Base-by-base conservation (phyloP, 2,329 filamentous ascomycete species). In the Stagonosporopsis tanaceti region DNA sequence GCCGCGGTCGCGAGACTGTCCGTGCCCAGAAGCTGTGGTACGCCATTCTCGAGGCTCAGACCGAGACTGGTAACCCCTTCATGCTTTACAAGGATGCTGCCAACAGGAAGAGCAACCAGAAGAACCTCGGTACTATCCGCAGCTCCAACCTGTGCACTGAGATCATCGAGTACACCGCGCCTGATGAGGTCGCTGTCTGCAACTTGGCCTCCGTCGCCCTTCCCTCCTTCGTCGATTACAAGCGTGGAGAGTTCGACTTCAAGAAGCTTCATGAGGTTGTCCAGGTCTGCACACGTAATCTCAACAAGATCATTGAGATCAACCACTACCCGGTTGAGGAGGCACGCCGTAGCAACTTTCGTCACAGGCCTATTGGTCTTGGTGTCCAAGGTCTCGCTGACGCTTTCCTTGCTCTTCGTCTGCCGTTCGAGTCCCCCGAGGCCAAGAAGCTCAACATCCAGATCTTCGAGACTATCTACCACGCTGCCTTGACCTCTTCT, bases 1-100 rank as follows among this genome's bases (percentile, higher is more conserved):
- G 92, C 68, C 89, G 90, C 71, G 94, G 95, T 64, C 92, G 93
- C 65, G 90, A 90, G 82, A 97, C 91, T 20, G 83, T 99, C 74
- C 95, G 96, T 80, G 95, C 95, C 24, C 95, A 99, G 85, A 99
- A 99, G 86, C 89, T 99, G 57, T 99, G 95, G 95, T 98, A 98
- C 77, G 93, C 94, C 66, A 97, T 99, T 65, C 87, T 99, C 45
- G 95, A 99, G 82, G 92, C 95, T 47, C 95, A 99, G 83, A 98
- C 94, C 32, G 95, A 99, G 87, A 99, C 95, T 42, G 95, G 95
- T 69, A 98, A 96, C 80, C 95, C 95, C 46, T 99, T 97, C 82
- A 99, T 99, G 92, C 89, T 98, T 59, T 99, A 99, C 89, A 99
- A 99, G 85, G 95, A 99, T 80, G 86, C 89, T 73, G 94, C 91